phyloP scores from a whole-genome alignment of 2,329 filamentous ascomycete species.

The Apiospora phragmitis region DNA sequence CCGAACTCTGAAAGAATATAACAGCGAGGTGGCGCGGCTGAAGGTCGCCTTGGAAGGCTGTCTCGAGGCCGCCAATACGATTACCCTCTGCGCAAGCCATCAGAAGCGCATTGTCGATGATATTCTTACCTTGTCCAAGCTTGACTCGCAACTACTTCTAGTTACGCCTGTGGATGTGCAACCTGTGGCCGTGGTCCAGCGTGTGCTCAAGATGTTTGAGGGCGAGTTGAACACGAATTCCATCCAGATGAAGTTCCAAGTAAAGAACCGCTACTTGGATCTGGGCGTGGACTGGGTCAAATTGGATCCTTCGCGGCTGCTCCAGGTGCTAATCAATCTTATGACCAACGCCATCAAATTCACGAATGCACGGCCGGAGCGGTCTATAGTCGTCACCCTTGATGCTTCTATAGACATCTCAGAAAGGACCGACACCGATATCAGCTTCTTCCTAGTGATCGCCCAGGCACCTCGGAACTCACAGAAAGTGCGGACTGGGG shows the following conservation, averaged over 20 bases:
- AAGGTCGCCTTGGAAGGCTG: slow-evolving; percentile 47
- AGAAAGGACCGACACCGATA: slow-evolving; percentile 39
- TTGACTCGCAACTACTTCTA: slow-evolving; percentile 69
- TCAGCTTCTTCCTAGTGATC: slow-evolving; percentile 48
- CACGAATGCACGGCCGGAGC: slow-evolving; percentile 58
- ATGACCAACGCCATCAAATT: slow-evolving; percentile 69
- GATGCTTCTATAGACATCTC: slow-evolving; percentile 59
- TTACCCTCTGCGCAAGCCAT: slow-evolving; percentile 76
- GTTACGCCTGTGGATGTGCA: slow-evolving; percentile 72
- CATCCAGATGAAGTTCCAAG: slow-evolving; percentile 68
- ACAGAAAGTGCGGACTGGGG: slow-evolving; percentile 68
- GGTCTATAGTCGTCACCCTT: slow-evolving; percentile 64
- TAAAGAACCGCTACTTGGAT: slow-evolving; percentile 67
- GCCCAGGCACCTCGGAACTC: slow-evolving; percentile 43
- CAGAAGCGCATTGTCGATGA: slow-evolving; percentile 74
- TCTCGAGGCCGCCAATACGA: slow-evolving; percentile 78
- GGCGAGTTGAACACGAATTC: slow-evolving; percentile 70
- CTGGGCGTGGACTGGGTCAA: slow-evolving; percentile 70
- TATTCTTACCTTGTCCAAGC: slow-evolving; percentile 65
- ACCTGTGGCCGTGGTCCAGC: slow-evolving; percentile 66
- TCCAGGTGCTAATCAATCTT: slow-evolving; percentile 76
- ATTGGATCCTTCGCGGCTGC: slow-evolving; percentile 72
- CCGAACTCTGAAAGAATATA: slow-evolving; percentile 33
- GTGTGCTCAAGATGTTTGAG: slow-evolving; percentile 78
- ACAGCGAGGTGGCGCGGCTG: slow-evolving; percentile 47